Evolutionary conservation across 2,329 filamentous ascomycete genomes (phyloP), one percentile per base, ranked within the genome.

Genomic region (Talaromyces sp.): DNA sequence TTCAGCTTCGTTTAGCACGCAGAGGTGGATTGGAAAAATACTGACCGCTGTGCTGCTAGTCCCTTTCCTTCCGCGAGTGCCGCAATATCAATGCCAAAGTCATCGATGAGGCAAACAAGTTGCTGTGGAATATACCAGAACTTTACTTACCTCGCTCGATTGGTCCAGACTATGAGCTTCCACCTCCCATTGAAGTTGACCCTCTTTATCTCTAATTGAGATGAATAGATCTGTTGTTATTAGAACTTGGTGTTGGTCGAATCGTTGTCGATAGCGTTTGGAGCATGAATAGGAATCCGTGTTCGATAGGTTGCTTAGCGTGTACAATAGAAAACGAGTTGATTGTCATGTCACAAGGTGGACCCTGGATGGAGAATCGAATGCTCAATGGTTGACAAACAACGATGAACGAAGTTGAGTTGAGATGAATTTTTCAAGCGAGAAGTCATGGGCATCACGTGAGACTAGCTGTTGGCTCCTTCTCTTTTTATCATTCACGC

Each of bases 51-150:
- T 34, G 8, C 17, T 31, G 51, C 51, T 63, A 75, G 73, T 75
- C 73, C 29, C 64, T 75, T 8, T 75, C 73, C 27, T 70, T 75
- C 11, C 70, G 68, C 22, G 65, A 74, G 43, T 74, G 73, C 54
- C 60, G 65, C 17, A 69, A 69, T 34, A 34, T 75, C 22, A 64
- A 72, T 6, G 61, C 73, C 3, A 65, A 69, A 47, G 66, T 70
- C 49, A 58, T 73, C 17, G 68, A 71, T 38, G 63, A 67, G 49
- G 70, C 71, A 34, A 75, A 74, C 51, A 70, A 67, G 58, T 51
- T 54, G 0, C 63, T 74, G 29, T 75, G 73, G 73, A 68, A 69
- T 13, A 74, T 75, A 11, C 69, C 71, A 13, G 70, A 75, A 22
- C 63, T 75, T 10, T 68, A 72, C 29, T 38, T 73, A 34, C 70